These are phyloP conservation scores for Sphagnurus paluster DNA, from an alignment of 1,284 basidiomycete species.

Conservation along the genomic window DNA sequence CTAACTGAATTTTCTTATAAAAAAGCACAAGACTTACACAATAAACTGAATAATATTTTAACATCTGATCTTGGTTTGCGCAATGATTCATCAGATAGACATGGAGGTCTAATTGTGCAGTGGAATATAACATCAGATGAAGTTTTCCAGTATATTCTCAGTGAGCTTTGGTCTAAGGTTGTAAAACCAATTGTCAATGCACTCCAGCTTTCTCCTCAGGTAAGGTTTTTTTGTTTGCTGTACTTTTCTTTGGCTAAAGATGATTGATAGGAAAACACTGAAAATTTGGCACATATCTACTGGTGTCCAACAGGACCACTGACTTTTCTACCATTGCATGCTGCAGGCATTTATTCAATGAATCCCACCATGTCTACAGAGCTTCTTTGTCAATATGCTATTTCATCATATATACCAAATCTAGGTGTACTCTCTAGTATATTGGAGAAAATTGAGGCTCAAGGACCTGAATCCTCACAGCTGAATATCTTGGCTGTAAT, in stretches of 20 bases:
- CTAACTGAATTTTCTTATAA: conserved; percentile 16
- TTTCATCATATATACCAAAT: conserved; percentile 15
- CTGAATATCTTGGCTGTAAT: conserved; percentile 18
- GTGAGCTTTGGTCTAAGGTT: conserved; percentile 12
- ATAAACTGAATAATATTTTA: conserved; percentile 14
- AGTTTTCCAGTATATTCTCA: conserved; percentile 14
- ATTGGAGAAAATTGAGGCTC: not conserved
- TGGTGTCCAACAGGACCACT: conserved; percentile 34
- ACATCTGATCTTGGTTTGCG: not conserved
- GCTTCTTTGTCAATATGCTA: conserved; percentile 3
- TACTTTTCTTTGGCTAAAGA: no score
- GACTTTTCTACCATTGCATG: conserved; percentile 32
- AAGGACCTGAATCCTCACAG: not conserved
- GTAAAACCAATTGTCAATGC: conserved; percentile 13
- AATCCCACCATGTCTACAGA: not conserved
- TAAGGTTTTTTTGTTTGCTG: not conserved
- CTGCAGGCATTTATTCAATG: conserved; percentile 26
- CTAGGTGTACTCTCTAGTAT: conserved; percentile 18
- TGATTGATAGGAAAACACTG: not conserved
- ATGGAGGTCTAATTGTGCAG: conserved; percentile 5
- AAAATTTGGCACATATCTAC: conserved; percentile 23
- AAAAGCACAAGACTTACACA: conserved; percentile 12
- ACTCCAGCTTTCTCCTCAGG: conserved; percentile 1
- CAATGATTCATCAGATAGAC: not conserved
- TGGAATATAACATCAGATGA: not conserved